Percentiles rank a stretch among this genome's conserved stretches.
These are phyloP conservation scores for Ceratocystis eucalypticola DNA, from an alignment of 2,329 filamentous ascomycete genomes.

Conservation along the genomic window DNA sequence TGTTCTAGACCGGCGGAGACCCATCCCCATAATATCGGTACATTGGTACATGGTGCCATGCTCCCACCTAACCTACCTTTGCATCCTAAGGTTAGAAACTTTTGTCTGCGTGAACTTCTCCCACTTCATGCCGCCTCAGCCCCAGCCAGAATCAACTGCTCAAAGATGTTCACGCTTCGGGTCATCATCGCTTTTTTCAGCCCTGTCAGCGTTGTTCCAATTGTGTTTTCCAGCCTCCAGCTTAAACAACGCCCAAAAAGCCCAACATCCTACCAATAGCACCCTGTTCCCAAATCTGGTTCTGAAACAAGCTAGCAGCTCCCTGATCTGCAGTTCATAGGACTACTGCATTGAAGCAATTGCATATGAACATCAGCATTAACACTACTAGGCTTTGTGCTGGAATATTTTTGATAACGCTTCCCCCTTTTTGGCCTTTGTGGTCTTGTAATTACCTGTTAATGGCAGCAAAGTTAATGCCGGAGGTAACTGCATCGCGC, in stretches of 20 bases:
- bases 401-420: not conserved
- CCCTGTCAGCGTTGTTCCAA: not conserved
- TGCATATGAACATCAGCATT: not conserved
- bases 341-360: not conserved
- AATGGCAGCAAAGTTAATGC: not conserved
- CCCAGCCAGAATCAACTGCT: not conserved
- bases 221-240: not conserved
- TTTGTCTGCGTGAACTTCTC: not conserved
- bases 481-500: not conserved
- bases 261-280: not conserved
- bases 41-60: not conserved
- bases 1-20: not conserved
- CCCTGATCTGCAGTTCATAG: conserved; percentile 2
- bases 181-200: not conserved
- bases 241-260: not conserved
- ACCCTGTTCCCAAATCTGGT: not conserved
- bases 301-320: conserved; percentile 4
- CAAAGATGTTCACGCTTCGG: not conserved
- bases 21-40: not conserved
- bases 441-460: not conserved
- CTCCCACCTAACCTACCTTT: no score
- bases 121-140: not conserved
- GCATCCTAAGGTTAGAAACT: no score
- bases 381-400: not conserved
- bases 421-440: not conserved